phyloP scores from a whole-genome alignment of 75 land plant species.

The Sequoia sempervirens region DNA sequence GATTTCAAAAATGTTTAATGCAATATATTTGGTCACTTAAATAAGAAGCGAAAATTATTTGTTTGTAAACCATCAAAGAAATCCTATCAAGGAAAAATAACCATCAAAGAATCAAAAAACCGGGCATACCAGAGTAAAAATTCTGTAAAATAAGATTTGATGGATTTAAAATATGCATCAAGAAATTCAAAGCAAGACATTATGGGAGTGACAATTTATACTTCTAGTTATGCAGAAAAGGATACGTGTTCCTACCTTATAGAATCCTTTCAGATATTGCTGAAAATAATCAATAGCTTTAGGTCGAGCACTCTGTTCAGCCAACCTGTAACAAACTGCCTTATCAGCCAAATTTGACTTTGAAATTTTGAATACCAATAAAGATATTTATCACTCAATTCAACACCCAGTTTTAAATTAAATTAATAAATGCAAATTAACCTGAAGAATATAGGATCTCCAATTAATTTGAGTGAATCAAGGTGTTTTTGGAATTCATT shows the following conservation, averaged over 20 bases:
- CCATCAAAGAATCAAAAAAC: too few relatives aligned
- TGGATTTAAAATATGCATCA: neutral
- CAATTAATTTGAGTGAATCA: conserved; percentile 57
- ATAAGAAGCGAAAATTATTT: neutral
- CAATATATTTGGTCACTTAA: neutral
- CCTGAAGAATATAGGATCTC: conserved; percentile 87
- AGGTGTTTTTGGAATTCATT: conserved; percentile 63
- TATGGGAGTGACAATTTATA: neutral
- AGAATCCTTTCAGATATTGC: conserved; percentile 37
- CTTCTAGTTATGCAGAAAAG: neutral
- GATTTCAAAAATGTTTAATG: neutral
- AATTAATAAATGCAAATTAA: conserved; percentile 7
- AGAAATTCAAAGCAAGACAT: neutral
- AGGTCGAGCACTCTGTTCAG: conserved; percentile 65
- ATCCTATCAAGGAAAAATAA: neutral
- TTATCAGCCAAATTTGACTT: neutral
- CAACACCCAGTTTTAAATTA: neutral
- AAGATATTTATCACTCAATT: neutral
- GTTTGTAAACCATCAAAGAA: neutral
- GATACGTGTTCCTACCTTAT: conserved; percentile 30
- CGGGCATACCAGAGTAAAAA: too few relatives aligned
- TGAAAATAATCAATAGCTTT: conserved; percentile 48
- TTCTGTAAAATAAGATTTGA: neutral
- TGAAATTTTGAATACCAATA: neutral
- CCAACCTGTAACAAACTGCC: conserved; percentile 32